These are phyloP conservation scores for Rhododendron vialii DNA, from an alignment of 148 eudicot species.

Conservation along the genomic window DNA sequence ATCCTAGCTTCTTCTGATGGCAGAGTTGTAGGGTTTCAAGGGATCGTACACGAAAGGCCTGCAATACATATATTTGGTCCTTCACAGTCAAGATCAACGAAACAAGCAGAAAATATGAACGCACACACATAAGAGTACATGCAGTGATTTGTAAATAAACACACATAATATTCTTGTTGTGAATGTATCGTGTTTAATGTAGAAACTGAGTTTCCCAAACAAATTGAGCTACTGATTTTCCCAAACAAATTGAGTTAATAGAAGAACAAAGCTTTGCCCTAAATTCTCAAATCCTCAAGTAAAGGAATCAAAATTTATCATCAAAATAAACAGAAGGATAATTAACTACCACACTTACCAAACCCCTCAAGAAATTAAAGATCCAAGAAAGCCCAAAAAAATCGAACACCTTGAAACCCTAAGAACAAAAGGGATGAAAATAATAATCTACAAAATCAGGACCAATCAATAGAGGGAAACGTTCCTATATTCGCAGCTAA, in stretches of 20 bases:
- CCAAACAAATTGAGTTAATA: background rate
- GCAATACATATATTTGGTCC: too few species aligned
- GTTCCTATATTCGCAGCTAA: background rate
- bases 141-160: too few species aligned
- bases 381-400: background rate
- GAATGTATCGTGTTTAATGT: background rate
- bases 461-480: background rate
- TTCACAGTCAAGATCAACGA: too few species aligned
- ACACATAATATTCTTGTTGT: too few species aligned
- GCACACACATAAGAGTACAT: too few species aligned
- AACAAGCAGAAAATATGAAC: too few species aligned
- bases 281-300: too few species aligned
- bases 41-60: too few species aligned
- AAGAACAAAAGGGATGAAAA: background rate
- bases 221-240: too few species aligned
- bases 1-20: too few species aligned
- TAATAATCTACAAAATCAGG: constrained; percentile 5
- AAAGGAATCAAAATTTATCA: background rate
- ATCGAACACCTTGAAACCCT: constrained; percentile 31
- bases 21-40: too few species aligned
- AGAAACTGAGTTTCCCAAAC: background rate
- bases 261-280: background rate
- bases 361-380: constrained; percentile 27
- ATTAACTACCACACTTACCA: constrained; percentile 16
- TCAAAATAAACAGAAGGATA: background rate